Base-by-base conservation (phyloP, 805 yeast species). In the Myxozyma neotropica region DNA sequence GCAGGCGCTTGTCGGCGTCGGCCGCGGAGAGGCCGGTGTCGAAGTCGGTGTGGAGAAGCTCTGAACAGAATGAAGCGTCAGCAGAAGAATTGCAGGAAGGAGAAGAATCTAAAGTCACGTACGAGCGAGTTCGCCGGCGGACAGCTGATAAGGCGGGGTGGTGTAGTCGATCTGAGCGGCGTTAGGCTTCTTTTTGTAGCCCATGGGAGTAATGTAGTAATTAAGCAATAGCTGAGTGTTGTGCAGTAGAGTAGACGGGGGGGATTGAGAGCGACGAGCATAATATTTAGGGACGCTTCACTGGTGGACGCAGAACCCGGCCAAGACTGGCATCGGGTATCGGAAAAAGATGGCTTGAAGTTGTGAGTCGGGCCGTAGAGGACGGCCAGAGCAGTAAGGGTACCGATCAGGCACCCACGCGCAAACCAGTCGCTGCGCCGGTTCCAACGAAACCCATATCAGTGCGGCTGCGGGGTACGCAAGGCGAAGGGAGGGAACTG, bases 11-110 rank as follows among this genome's bases (percentile, higher is more conserved):
- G 12, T 52, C 68, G 2, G 80, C 84, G 4, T 67, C 72, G 0
- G 63, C 58, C 3, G 69, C 49, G 1, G 78, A 60, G 23, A 84
- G 76, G 3, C 94, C 94, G 53, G 75, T 74, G 4, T 73, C 72
- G 17, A 72, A 63, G 65, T 79, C 74, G 1, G 88, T 78, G 7
- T 72, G 69, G 63, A 75, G 80, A 19, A 68, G 31, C 7, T 45
- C 65, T 58, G 38, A 10, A 27, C 6, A 27, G n/a, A 29, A n/a
- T n/a, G n/a, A 21, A 12, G 31, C 2, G 39, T 47, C 26, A 38
- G 27, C 50, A 23, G 33, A 35, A 23, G 12, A 19, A 4, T 17
- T 4, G 55, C 12, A 17, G 7, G 8, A 3, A 13, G 2, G 53
- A 39, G 24, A 7, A 31, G 48, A 26, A 50, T 23, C 15, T 29